Evolutionary conservation across 1,139 yeast genomes (phyloP).

Genomic region (Pichia sp.): DNA sequence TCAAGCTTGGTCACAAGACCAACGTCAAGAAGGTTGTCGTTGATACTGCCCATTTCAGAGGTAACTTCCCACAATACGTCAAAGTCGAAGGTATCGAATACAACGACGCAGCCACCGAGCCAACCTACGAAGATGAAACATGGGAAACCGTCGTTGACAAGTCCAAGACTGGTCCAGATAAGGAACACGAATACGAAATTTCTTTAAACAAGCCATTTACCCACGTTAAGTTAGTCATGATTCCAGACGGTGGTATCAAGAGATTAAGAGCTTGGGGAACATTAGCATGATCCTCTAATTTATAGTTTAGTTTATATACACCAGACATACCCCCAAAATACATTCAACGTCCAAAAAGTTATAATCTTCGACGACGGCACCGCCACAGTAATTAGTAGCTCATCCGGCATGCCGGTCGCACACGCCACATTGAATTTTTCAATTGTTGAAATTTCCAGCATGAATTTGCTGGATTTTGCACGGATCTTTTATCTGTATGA

Average conservation of each 20-base stretch:
- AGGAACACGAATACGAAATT: constrained; percentile 61
- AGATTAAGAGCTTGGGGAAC: constrained; percentile 81
- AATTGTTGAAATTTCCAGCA: no score
- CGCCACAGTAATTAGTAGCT: no score
- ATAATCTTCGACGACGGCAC: no score
- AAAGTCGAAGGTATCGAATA: constrained; percentile 52
- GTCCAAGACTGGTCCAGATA: constrained; percentile 75
- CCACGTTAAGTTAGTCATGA: constrained; percentile 76
- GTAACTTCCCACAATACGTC: constrained; percentile 85
- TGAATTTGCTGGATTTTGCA: no score
- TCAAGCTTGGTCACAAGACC: constrained; percentile 69
- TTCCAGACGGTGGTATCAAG: constrained; percentile 97
- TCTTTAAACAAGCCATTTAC: constrained; percentile 37
- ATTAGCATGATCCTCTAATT: constrained; percentile 9
- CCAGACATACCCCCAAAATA: no score
- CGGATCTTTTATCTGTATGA: no score
- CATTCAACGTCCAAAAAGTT: no score
- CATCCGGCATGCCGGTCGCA: no score
- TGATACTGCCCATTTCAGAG: constrained; percentile 93
- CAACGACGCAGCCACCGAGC: constrained; percentile 35
- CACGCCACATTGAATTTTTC: no score
- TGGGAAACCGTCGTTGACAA: constrained; percentile 72
- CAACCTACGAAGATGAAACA: constrained; percentile 38
- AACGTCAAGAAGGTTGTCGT: constrained; percentile 59
- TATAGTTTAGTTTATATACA: neutral